Conservation (phyloP, 768 basidiomycete genomes). For the Pisolithus microcarpus region DNA sequence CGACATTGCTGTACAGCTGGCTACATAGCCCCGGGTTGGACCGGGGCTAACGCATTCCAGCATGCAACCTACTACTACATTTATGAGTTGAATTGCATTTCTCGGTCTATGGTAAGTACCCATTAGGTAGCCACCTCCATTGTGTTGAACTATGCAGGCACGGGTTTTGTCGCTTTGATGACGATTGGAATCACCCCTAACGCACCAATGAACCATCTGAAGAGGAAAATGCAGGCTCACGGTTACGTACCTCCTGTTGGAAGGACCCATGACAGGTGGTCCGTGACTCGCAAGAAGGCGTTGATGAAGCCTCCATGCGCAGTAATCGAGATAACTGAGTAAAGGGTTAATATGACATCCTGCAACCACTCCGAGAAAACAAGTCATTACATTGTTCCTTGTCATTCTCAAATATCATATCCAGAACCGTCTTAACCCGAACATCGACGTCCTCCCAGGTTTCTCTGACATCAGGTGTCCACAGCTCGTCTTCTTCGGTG, state of each 20-base stretch:
- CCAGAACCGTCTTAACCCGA: slow-evolving; percentile 47
- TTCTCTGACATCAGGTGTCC: slow-evolving; percentile 52
- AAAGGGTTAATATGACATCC: neutral
- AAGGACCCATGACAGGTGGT: slow-evolving; percentile 38
- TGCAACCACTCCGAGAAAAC: neutral
- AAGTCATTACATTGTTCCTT: slow-evolving; percentile 39
- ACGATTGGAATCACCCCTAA: slow-evolving; percentile 23
- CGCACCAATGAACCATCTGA: neutral
- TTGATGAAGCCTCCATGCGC: slow-evolving; percentile 59
- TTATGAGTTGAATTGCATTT: neutral
- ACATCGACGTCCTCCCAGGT: slow-evolving; percentile 35
- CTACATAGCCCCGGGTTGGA: neutral
- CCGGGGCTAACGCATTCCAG: neutral
- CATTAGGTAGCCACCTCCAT: no score
- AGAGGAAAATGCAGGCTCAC: neutral
- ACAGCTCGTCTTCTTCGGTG: slow-evolving; percentile 56
- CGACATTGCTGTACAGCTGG: no score
- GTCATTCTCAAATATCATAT: slow-evolving; percentile 46
- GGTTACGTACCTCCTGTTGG: slow-evolving; percentile 55
- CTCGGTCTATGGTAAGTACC: no score
- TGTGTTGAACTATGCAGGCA: no score
- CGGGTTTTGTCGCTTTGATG: slow-evolving; percentile 7
- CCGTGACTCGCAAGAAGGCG: slow-evolving; percentile 44
- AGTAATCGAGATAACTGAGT: slow-evolving; percentile 57
- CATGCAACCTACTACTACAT: neutral